Conservation (phyloP, 2,329 filamentous ascomycete species). For the Exophiala alcalophila region DNA sequence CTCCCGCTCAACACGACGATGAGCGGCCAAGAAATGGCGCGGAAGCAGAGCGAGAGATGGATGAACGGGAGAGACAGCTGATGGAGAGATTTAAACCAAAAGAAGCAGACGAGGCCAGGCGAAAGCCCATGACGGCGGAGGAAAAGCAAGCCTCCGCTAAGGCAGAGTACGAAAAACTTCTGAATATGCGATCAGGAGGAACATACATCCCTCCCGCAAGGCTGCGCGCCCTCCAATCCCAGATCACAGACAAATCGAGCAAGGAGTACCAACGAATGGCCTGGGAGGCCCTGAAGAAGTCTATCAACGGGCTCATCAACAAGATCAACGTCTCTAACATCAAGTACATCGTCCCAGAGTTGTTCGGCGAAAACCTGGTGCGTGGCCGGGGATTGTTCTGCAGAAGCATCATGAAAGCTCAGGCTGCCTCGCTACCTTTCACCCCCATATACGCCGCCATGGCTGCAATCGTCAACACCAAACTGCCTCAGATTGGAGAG, state of each 20-base stretch:
- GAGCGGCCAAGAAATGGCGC: slow-evolving; percentile 31
- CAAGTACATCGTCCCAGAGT: slow-evolving; percentile 92
- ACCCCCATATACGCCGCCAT: slow-evolving; percentile 95
- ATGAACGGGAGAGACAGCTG: slow-evolving; percentile 50
- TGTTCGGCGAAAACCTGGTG: slow-evolving; percentile 91
- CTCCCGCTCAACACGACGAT: slow-evolving; percentile 39
- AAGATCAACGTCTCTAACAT: slow-evolving; percentile 98
- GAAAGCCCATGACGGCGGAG: slow-evolving; percentile 64
- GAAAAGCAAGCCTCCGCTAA: slow-evolving; percentile 85
- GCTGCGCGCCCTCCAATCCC: slow-evolving; percentile 85
- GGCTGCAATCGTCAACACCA: slow-evolving; percentile 95
- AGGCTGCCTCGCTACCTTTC: slow-evolving; percentile 91
- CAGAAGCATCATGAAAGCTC: slow-evolving; percentile 96
- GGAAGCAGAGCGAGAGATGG: slow-evolving; percentile 49
- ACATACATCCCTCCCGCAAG: slow-evolving; percentile 94
- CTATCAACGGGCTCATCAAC: slow-evolving; percentile 97
- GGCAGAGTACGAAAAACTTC: slow-evolving; percentile 87
- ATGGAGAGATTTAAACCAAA: slow-evolving; percentile 54
- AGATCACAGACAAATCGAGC: slow-evolving; percentile 93
- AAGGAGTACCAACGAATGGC: slow-evolving; percentile 99
- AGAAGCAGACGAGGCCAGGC: slow-evolving; percentile 45
- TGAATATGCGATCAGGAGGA: slow-evolving; percentile 89
- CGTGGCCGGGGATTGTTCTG: slow-evolving; percentile 90
- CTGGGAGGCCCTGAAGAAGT: slow-evolving; percentile 98
- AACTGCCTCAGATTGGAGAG: slow-evolving; percentile 91